phyloP scores from a whole-genome alignment of 129 eudicot species.

The Escallonia herrerae region DNA sequence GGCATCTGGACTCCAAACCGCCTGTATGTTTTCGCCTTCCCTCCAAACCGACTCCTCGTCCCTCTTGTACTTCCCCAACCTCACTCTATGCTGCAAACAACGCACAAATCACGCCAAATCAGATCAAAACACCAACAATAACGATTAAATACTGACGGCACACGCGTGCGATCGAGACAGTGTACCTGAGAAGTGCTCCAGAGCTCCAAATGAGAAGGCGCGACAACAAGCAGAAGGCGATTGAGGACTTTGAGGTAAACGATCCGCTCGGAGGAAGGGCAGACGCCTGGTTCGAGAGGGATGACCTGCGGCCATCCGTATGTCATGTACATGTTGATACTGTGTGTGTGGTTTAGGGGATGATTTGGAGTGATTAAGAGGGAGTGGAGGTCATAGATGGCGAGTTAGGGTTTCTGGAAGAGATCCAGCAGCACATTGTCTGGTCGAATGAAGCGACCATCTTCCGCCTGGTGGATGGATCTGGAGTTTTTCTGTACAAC shows the following conservation, averaged over 20 bases:
- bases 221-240: constrained; percentile 68
- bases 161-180: background rate
- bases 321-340: constrained; percentile 81
- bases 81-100: constrained; percentile 80
- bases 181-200: constrained; percentile 93
- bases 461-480: background rate
- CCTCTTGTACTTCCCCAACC: constrained; percentile 88
- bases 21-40: constrained; percentile 90
- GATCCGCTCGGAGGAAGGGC: constrained; percentile 63
- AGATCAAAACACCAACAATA: constrained; percentile 11
- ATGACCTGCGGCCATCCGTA: constrained; percentile 99
- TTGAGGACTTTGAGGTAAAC: constrained; percentile 64
- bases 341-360: background rate
- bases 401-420: constrained; percentile 14
- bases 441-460: constrained; percentile 3
- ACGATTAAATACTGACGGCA: constrained; percentile 5
- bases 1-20: constrained; percentile 85
- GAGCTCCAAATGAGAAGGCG: constrained; percentile 89
- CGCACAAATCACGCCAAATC: constrained; percentile 12
- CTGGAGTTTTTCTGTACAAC: constrained; percentile 3
- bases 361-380: too few species aligned
- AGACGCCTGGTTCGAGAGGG: constrained; percentile 65
- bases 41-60: constrained; percentile 45
- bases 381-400: background rate
- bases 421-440: constrained; percentile 1